Percentiles rank a stretch among this genome's conserved stretches.
phyloP scores from a whole-genome alignment of 1,284 basidiomycete species.

The Macrocystidia cucumis region DNA sequence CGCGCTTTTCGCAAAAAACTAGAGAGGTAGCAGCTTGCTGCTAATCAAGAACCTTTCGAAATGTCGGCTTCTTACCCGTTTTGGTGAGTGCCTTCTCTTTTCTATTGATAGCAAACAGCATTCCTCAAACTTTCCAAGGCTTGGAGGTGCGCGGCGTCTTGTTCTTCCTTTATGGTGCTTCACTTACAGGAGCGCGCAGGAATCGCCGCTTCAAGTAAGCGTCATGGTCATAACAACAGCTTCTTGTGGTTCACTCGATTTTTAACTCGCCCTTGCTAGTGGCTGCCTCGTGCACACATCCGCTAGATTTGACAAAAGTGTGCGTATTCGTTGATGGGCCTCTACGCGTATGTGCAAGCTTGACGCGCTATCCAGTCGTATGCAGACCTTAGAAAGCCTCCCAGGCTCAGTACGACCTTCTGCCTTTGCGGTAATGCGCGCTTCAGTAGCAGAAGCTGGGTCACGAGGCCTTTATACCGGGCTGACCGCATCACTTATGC shows the following conservation, averaged over 20 bases:
- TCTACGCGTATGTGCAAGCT: conserved; percentile 5
- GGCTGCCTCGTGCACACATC: conserved; percentile 83
- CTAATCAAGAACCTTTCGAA: conserved; percentile 13
- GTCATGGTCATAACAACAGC: conserved; percentile 12
- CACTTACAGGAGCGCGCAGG: conserved; percentile 30
- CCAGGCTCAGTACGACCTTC: conserved; percentile 42
- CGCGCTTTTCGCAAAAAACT: too few relatives aligned
- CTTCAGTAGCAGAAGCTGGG: conserved; percentile 53
- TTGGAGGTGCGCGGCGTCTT: conserved; percentile 51
- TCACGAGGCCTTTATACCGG: conserved; percentile 76
- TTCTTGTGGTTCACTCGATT: conserved; percentile 6
- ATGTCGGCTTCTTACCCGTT: conserved; percentile 46
- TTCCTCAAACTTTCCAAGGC: conserved; percentile 34
- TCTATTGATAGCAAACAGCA: conserved; percentile 6
- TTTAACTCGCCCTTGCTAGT: conserved; percentile 35
- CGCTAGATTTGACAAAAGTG: conserved; percentile 85
- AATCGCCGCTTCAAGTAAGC: conserved; percentile 70
- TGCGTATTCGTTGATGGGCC: conserved; percentile 25
- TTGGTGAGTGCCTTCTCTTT: conserved; percentile 36
- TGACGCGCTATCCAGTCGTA: conserved; percentile 40
- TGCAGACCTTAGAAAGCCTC: conserved; percentile 59
- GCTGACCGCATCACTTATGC: conserved; percentile 76
- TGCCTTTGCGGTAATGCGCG: conserved; percentile 47
- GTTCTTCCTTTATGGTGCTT: neutral
- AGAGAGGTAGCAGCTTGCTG: conserved; percentile 10